Evolutionary conservation across 2,329 filamentous ascomycete genomes (phyloP).

Genomic region (Fusarium foetens): DNA sequence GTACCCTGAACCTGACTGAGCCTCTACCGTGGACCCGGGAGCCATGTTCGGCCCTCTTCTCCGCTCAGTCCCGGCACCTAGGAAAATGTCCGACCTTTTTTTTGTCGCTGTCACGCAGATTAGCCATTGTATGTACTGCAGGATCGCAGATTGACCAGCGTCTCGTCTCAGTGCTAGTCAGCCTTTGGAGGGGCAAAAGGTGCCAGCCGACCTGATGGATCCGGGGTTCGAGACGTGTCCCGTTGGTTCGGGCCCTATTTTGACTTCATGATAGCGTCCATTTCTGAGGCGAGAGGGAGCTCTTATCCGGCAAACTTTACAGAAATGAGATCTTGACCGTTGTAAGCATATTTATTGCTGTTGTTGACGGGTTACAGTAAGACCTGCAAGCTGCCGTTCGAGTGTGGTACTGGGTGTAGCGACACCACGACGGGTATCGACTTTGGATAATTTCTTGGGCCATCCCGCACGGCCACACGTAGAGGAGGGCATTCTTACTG

Average conservation of each 20-base stretch:
- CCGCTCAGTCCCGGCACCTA: conserved; percentile 8
- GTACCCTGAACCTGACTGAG: conserved; percentile 12
- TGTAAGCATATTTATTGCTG: neutral
- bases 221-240: neutral
- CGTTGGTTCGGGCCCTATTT: conserved; percentile 10
- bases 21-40: conserved; percentile 25
- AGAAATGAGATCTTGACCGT: neutral
- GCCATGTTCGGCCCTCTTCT: conserved; percentile 13
- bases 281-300: neutral
- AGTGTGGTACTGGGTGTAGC: conserved; percentile 17
- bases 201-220: neutral
- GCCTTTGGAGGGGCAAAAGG: neutral
- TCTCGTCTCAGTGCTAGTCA: neutral
- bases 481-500: neutral
- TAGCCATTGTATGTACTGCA: conserved; percentile 10
- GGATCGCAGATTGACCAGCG: conserved; percentile 32
- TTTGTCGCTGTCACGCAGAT: conserved; percentile 7
- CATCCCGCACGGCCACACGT: conserved; percentile 5
- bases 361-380: neutral
- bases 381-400: conserved; percentile 16
- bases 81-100: conserved; percentile 34
- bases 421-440: conserved; percentile 6
- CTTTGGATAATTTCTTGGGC: conserved; percentile 16
- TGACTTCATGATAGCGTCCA: conserved; percentile 18
- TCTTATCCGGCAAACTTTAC: neutral